Base-by-base conservation (phyloP, 1,139 yeast species). In the Suzukiozyma palmioleophila region DNA sequence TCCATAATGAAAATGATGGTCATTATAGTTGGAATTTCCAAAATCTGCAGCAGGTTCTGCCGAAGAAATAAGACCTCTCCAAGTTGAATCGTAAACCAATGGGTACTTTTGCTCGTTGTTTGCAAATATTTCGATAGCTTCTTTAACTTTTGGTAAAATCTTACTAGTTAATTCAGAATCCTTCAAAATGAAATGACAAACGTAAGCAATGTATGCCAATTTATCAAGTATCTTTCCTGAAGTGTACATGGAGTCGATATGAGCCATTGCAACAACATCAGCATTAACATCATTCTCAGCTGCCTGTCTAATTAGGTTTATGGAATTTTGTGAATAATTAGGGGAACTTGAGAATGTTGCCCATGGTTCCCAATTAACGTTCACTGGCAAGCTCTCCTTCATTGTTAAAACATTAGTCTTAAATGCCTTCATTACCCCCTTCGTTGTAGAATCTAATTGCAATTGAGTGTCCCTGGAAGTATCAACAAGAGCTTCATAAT, bases 1-100 rank as follows among this genome's bases (percentile, higher is more conserved):
- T 1, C 88, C 87, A 53, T 83, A 84, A 60, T 84, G 92, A 67
- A 84, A 84, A 59, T 84, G 92, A 51, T 84, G 94, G 51, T 84
- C 94, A 51, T 84, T 84, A 55, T 84, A 84, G 52, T 77, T 80
- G 9, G 89, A 72, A 53, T 84, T 84, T 39, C 94, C 94, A 56
- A 80, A 84, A 63, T 84, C 94, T 1, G 80, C 81, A 13, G 67
- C 77, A 1, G 80, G 71, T 1, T 77, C 80, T 0, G 89, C 86
- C 0, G 83, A 73, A 0, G 90, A 82, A 11, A 82, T 71, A 8
- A 84, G 53, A n/a, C 94, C 94, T 52, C 77, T 79, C 89, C 90
- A 84, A 1, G 77, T 66, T 1, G 69, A 66, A 45, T 84, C 92
- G 52, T 83, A 84, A 1, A 70, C 69, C 51, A 84, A 66, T 0